Evolutionary conservation across 768 basidiomycete species (phyloP).

Genomic region (Cystoderma amianthinum): DNA sequence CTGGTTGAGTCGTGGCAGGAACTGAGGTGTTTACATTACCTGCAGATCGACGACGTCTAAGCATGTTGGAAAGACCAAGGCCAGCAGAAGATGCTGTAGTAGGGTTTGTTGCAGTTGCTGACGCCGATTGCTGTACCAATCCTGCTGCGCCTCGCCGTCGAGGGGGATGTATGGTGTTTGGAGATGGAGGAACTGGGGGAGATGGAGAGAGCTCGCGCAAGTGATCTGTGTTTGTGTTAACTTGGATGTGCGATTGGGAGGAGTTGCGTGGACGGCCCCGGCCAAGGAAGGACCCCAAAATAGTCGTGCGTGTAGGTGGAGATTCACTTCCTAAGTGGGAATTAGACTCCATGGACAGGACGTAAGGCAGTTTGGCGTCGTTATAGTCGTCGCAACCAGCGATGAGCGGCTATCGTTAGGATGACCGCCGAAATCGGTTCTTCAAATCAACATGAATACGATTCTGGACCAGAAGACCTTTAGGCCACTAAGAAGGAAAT

Average conservation of each 20-base stretch:
- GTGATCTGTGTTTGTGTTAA: slow-evolving; percentile 25
- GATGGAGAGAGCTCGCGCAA: slow-evolving; percentile 39
- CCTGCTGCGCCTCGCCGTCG: slow-evolving; percentile 24
- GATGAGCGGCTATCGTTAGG: not conserved
- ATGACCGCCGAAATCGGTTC: not conserved
- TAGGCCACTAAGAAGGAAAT: too few relatives aligned
- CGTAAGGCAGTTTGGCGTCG: not conserved
- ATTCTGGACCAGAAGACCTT: too few relatives aligned
- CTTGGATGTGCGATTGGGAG: slow-evolving; percentile 49
- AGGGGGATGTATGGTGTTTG: slow-evolving; percentile 15
- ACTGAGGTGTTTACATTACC: slow-evolving; percentile 31
- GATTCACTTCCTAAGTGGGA: slow-evolving; percentile 29
- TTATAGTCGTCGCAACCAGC: slow-evolving; percentile 8
- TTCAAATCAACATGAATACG: not conserved
- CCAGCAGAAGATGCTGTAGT: slow-evolving; percentile 15
- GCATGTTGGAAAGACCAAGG: slow-evolving; percentile 53
- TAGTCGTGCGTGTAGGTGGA: slow-evolving; percentile 48
- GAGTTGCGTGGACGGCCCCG: slow-evolving; percentile 63
- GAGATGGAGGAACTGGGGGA: slow-evolving; percentile 27
- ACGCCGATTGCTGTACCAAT: slow-evolving; percentile 14
- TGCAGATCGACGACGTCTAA: slow-evolving; percentile 60
- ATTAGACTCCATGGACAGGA: slow-evolving; percentile 16
- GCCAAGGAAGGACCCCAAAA: slow-evolving; percentile 61
- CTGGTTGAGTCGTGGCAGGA: slow-evolving; percentile 9
- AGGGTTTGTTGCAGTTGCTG: slow-evolving; percentile 15